Percentiles rank a stretch among this genome's conserved stretches.
Conservation (phyloP, 2,329 filamentous ascomycete species). For the Botryotinia calthae region DNA sequence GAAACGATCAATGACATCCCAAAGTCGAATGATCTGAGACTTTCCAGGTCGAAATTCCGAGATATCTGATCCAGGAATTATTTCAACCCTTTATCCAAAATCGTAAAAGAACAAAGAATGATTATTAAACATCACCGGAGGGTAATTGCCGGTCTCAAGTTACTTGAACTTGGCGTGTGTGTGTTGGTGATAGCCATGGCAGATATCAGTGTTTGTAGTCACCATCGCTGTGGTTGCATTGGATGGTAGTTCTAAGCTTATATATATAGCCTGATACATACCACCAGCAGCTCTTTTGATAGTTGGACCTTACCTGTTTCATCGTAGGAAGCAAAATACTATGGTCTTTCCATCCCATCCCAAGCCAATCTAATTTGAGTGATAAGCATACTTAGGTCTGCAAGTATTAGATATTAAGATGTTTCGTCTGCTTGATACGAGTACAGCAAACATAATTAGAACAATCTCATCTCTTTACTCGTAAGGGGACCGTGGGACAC, state of each 20-base stretch:
- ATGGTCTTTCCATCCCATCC: neutral
- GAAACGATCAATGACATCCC: neutral
- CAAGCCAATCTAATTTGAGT: neutral
- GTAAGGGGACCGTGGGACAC: neutral
- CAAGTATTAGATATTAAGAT: neutral
- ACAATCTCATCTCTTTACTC: neutral
- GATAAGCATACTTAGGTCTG: neutral
- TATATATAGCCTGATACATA: neutral
- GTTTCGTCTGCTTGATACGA: neutral
- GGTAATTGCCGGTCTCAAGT: neutral
- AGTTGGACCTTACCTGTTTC: neutral
- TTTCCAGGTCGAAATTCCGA: neutral
- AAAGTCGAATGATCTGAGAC: neutral
- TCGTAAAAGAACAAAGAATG: neutral
- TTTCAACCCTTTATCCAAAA: constrained; percentile 1
- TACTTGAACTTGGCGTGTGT: constrained; percentile 3
- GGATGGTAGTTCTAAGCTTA: neutral
- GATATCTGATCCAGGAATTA: neutral
- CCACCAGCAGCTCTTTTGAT: neutral
- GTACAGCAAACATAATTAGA: neutral
- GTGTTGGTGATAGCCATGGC: constrained; percentile 3
- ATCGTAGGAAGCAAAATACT: neutral
- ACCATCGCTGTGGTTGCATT: neutral
- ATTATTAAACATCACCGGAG: neutral
- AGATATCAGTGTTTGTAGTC: neutral